Percentiles rank a stretch among this genome's conserved stretches.
phyloP scores from a whole-genome alignment of 257 asterid genomes.

The Salvia rosmarinus region DNA sequence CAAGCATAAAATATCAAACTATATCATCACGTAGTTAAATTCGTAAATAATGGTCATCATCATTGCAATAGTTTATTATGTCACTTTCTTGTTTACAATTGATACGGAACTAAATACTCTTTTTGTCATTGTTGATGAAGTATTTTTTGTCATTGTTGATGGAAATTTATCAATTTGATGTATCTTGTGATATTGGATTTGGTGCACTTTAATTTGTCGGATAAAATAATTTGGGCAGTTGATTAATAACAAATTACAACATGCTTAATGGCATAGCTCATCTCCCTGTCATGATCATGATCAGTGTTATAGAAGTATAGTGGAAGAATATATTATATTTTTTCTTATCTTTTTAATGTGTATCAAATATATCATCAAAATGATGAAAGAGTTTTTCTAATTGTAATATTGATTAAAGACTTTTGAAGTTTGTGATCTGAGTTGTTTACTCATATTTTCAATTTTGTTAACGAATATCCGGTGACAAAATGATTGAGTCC shows the following conservation, averaged over 20 bases:
- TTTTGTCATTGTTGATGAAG: not conserved
- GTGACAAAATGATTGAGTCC: no score
- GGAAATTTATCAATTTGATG: not conserved
- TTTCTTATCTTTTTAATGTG: no score
- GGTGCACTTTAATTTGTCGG: not conserved
- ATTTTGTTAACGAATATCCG: no score
- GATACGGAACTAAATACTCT: not conserved
- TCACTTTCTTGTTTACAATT: not conserved
- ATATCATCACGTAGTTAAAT: not conserved
- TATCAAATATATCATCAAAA: no score
- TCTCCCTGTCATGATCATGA: no score
- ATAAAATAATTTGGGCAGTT: not conserved
- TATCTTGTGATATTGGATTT: not conserved
- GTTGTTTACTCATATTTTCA: no score
- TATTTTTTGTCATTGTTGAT: not conserved
- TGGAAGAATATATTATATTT: no score
- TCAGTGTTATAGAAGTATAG: no score
- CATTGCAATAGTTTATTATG: not conserved
- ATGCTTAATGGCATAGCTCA: not conserved
- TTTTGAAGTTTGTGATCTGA: no score
- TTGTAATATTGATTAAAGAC: no score
- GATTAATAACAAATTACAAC: not conserved
- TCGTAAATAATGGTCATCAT: not conserved
- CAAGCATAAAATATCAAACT: not conserved
- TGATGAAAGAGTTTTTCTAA: no score